Evolutionary conservation across 1,139 yeast genomes (phyloP).

Genomic region (Groenewaldozyma auringiensis): DNA sequence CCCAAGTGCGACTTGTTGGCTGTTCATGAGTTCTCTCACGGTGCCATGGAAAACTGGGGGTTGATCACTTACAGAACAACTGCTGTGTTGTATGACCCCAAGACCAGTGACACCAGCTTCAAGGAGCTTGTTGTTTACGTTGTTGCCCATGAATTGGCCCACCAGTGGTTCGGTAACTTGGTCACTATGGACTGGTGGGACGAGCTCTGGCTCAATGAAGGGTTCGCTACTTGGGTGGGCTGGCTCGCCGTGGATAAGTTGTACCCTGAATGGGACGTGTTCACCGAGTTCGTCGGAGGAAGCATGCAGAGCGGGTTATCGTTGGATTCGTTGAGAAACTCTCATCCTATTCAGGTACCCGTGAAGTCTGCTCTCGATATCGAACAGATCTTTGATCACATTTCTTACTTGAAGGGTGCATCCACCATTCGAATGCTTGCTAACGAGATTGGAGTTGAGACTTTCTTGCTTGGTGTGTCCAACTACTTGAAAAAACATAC

Average conservation of each 20-base stretch:
- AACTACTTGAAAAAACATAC: slow-evolving; percentile 50
- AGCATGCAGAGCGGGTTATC: slow-evolving; percentile 56
- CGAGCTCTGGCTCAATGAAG: slow-evolving; percentile 76
- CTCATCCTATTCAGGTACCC: slow-evolving; percentile 75
- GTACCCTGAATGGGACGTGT: slow-evolving; percentile 67
- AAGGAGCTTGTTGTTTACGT: slow-evolving; percentile 70
- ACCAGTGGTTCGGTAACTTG: slow-evolving; percentile 78
- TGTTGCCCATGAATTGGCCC: slow-evolving; percentile 74
- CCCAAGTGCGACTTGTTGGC: slow-evolving; percentile 71
- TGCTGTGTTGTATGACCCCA: slow-evolving; percentile 56
- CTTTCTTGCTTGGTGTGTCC: slow-evolving; percentile 64
- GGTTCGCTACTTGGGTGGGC: slow-evolving; percentile 78
- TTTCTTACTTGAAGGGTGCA: slow-evolving; percentile 73
- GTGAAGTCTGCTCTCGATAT: slow-evolving; percentile 67
- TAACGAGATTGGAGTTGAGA: slow-evolving; percentile 57
- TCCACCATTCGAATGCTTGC: slow-evolving; percentile 65
- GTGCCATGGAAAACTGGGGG: slow-evolving; percentile 84
- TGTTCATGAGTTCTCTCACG: slow-evolving; percentile 67
- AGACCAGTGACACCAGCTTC: slow-evolving; percentile 43
- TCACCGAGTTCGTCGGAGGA: slow-evolving; percentile 55
- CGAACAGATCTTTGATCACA: slow-evolving; percentile 71
- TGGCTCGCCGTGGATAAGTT: slow-evolving; percentile 58
- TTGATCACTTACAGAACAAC: slow-evolving; percentile 65
- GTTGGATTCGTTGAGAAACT: slow-evolving; percentile 62
- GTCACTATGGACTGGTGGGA: slow-evolving; percentile 88